Evolutionary conservation across 768 basidiomycete genomes (phyloP).

Genomic region (Pilatotrama ljubarskyi): DNA sequence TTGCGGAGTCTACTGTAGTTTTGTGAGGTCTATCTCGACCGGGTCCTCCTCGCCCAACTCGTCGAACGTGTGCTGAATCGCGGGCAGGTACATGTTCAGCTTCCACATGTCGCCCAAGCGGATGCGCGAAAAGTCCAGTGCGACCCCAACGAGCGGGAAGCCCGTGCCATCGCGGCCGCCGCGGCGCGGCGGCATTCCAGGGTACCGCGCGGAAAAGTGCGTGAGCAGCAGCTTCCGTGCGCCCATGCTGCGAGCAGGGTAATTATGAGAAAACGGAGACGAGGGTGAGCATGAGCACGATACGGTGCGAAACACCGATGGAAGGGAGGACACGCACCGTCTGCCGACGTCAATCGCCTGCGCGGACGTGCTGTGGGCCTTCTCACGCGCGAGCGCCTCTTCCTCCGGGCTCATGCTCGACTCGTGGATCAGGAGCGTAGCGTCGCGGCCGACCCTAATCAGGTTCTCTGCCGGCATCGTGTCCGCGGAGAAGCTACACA

Average conservation of each 20-base stretch:
- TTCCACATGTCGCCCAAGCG: conserved; percentile 84
- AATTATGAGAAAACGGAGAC: not conserved
- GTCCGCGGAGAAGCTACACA: conserved; percentile 86
- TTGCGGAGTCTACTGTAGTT: conserved; percentile 9
- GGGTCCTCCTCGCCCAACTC: conserved; percentile 52
- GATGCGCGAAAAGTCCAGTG: conserved; percentile 79
- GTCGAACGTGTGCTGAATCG: conserved; percentile 63
- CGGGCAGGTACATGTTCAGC: conserved; percentile 70
- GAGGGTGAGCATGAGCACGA: not conserved
- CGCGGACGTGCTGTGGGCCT: conserved; percentile 88
- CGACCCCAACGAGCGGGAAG: conserved; percentile 55
- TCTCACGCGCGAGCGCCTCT: conserved; percentile 64
- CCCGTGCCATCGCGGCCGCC: not conserved
- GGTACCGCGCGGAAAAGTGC: conserved; percentile 94
- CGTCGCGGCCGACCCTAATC: conserved; percentile 59
- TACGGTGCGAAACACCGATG: not conserved
- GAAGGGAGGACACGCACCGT: conserved; percentile 44
- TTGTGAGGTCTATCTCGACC: conserved; percentile 17
- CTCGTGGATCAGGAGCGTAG: conserved; percentile 90
- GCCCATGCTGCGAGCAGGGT: conserved; percentile 60
- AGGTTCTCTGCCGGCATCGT: conserved; percentile 76
- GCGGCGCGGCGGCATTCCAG: conserved; percentile 63
- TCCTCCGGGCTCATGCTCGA: conserved; percentile 90
- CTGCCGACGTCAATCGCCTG: conserved; percentile 82
- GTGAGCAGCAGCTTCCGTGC: conserved; percentile 87